Percentiles rank a stretch among this genome's conserved stretches.
phyloP scores from a whole-genome alignment of 257 asterid genomes.

The Salvia rosmarinus region DNA sequence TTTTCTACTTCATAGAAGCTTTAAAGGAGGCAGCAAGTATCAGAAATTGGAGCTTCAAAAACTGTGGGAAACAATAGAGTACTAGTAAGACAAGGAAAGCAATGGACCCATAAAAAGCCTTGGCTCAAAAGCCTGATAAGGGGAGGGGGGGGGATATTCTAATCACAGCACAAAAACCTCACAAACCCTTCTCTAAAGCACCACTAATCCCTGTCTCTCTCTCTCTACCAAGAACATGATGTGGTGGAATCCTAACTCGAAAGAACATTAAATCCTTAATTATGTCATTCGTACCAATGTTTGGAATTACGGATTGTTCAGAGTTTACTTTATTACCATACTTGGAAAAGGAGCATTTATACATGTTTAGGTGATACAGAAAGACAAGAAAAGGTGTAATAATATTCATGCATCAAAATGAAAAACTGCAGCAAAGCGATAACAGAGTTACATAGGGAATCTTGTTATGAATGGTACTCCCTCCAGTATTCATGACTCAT shows the following conservation, averaged over 20 bases:
- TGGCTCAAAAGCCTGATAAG: constrained; percentile 26
- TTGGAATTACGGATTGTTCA: background rate
- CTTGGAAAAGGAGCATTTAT: constrained; percentile 15
- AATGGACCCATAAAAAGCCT: constrained; percentile 29
- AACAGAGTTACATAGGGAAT: no score
- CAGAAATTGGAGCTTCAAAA: constrained; percentile 12
- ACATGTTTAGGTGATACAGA: background rate
- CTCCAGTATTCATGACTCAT: no score
- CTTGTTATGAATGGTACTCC: no score
- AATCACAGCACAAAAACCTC: background rate
- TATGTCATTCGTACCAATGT: background rate
- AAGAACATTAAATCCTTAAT: constrained; percentile 11
- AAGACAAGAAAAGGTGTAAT: background rate
- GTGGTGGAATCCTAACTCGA: background rate
- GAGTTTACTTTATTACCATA: background rate
- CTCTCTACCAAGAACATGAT: constrained; percentile 7
- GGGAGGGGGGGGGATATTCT: background rate
- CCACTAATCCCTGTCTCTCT: background rate
- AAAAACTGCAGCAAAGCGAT: background rate
- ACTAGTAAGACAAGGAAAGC: constrained; percentile 23
- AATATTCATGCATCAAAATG: background rate
- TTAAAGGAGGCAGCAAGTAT: no score
- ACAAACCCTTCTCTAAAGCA: background rate
- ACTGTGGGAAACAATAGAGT: background rate
- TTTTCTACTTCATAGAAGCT: constrained; percentile 23